A percentile compares a stretch with the other conserved stretches of the same genome.
Conservation (phyloP, 495 filamentous ascomycete genomes). For the Parachaetomium inaequale region DNA sequence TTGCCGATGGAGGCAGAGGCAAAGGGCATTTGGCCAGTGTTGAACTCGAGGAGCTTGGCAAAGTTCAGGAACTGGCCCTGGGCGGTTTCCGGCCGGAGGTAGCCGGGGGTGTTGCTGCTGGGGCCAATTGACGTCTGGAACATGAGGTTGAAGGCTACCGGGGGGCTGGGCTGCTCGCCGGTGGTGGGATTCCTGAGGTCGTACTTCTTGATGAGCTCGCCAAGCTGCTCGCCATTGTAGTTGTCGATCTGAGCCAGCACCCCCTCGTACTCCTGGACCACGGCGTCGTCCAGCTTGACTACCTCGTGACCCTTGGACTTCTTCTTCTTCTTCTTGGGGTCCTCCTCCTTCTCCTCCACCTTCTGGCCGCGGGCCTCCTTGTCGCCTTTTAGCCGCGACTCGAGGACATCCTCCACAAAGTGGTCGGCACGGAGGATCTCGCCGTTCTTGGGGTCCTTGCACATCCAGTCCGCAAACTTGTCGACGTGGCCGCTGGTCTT, state of each 20-base stretch:
- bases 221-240: slow-evolving; percentile 67
- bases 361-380: slow-evolving; percentile 72
- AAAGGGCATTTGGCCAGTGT: slow-evolving; percentile 69
- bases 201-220: slow-evolving; percentile 66
- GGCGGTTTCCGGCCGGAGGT: slow-evolving; percentile 69
- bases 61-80: slow-evolving; percentile 77
- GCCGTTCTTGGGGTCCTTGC: slow-evolving; percentile 95
- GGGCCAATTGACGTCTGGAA: slow-evolving; percentile 72
- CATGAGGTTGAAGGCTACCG: slow-evolving; percentile 76
- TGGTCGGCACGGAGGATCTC: slow-evolving; percentile 96
- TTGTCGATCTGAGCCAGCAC: slow-evolving; percentile 73
- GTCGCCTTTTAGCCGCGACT: slow-evolving; percentile 74
- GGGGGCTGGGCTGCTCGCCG: slow-evolving; percentile 54
- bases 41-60: slow-evolving; percentile 72
- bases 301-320: slow-evolving; percentile 56
- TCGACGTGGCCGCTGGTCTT: slow-evolving; percentile 98
- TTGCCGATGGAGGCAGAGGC: slow-evolving; percentile 74
- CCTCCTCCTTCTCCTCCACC: slow-evolving; percentile 60
- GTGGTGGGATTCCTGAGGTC: slow-evolving; percentile 65
- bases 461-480: slow-evolving; percentile 99
- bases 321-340: slow-evolving; percentile 50
- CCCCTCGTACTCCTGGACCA: slow-evolving; percentile 69
- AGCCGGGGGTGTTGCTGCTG: slow-evolving; percentile 55
- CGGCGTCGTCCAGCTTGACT: slow-evolving; percentile 61
- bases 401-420: slow-evolving; percentile 88